Evolutionary conservation across 306 rosid genomes (phyloP).

Genomic region (Quercus wislizeni): DNA sequence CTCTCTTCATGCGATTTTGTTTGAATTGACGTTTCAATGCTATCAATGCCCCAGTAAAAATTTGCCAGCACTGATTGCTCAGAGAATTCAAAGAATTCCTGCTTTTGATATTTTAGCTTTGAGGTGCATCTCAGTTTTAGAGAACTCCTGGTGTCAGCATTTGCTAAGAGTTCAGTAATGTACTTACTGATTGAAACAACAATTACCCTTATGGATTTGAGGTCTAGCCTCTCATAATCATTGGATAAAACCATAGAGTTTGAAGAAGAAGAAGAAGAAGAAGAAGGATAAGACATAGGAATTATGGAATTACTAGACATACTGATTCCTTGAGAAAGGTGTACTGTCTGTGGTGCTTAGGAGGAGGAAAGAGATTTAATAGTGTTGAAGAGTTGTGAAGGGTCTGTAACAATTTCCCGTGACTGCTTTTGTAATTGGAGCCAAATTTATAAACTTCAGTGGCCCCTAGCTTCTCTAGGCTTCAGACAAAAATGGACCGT

Average conservation of each 20-base stretch:
- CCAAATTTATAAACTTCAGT: constrained; percentile 37
- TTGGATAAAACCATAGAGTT: constrained; percentile 22
- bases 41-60: constrained; percentile 65
- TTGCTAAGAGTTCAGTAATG: constrained; percentile 40
- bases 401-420: constrained; percentile 58
- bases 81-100: constrained; percentile 59
- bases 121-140: constrained; percentile 50
- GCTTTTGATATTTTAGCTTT: constrained; percentile 47
- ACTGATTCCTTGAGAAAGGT: constrained; percentile 10
- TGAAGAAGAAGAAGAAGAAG: constrained; percentile 14
- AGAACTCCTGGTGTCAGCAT: constrained; percentile 41
- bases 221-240: constrained; percentile 44
- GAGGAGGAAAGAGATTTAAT: constrained; percentile 13
- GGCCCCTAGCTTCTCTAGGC: constrained; percentile 27
- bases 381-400: constrained; percentile 14
- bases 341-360: constrained; percentile 6
- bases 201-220: constrained; percentile 48
- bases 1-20: constrained; percentile 36
- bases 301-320: constrained; percentile 21
- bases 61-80: constrained; percentile 68
- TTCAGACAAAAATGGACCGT: constrained; percentile 26
- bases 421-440: constrained; percentile 17
- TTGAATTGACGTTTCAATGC: constrained; percentile 56
- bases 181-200: constrained; percentile 48
- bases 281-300: not conserved